Conservation (phyloP, 306 rosid genomes). For the Carpinus fangiana region DNA sequence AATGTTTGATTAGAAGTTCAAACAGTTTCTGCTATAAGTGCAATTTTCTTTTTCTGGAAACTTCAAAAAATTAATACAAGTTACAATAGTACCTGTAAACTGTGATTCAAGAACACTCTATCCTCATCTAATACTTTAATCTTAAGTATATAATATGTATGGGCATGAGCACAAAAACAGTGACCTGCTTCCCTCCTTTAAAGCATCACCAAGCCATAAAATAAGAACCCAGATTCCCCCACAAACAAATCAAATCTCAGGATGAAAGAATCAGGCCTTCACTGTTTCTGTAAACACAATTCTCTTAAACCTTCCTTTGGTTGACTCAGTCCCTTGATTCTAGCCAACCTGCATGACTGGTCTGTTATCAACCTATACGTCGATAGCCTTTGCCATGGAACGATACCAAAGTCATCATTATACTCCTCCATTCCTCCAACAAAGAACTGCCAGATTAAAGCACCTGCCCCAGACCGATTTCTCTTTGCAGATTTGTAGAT, state of each 20-base stretch:
- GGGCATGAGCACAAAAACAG: conserved; percentile 34
- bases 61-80: conserved; percentile 20
- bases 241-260: conserved; percentile 12
- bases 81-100: conserved; percentile 26
- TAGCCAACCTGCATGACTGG: conserved; percentile 81
- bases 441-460: conserved; percentile 84
- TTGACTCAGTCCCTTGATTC: conserved; percentile 48
- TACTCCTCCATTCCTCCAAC: conserved; percentile 79
- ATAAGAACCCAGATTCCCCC: conserved; percentile 21
- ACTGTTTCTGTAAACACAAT: conserved; percentile 46
- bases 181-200: conserved; percentile 23
- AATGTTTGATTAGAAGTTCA: not conserved
- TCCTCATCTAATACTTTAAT: conserved; percentile 26
- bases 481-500: conserved; percentile 80
- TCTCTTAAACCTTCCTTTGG: conserved; percentile 46
- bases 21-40: not conserved
- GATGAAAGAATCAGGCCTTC: conserved; percentile 22
- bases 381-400: conserved; percentile 65
- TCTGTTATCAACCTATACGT: conserved; percentile 48
- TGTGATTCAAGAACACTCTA: conserved; percentile 34
- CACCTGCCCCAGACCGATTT: conserved; percentile 73
- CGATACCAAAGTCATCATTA: conserved; percentile 80
- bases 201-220: conserved; percentile 20
- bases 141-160: conserved; percentile 27
- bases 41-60: conserved; percentile 11